Evolutionary conservation across 2,329 filamentous ascomycete genomes (phyloP).

Genomic region (Chaetomiaceae sp.): DNA sequence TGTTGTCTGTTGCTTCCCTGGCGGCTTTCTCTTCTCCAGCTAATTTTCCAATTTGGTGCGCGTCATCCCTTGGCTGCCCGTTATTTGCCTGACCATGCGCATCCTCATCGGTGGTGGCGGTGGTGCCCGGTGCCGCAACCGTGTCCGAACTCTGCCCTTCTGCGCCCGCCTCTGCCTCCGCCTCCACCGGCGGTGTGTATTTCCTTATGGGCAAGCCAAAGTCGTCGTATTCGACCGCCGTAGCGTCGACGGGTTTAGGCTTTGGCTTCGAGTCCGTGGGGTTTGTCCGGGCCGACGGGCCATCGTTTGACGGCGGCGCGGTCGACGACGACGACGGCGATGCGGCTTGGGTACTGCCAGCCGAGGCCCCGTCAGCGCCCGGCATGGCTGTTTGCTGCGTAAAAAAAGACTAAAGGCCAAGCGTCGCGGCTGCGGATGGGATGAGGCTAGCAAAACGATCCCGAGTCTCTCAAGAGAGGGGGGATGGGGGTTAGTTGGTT

Average conservation of each 20-base stretch:
- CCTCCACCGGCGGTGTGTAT: conserved; percentile 23
- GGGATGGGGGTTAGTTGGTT: not conserved
- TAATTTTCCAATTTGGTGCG: not conserved
- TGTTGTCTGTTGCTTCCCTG: conserved; percentile 8
- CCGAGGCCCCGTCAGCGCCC: conserved; percentile 19
- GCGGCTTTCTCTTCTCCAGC: no score
- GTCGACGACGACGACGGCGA: conserved; percentile 7
- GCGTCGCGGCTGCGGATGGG: not conserved
- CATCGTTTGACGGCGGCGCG: conserved; percentile 5
- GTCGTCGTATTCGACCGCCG: conserved; percentile 54
- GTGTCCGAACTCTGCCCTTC: no score
- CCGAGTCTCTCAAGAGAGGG: not conserved
- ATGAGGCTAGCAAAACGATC: not conserved
- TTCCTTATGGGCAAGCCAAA: conserved; percentile 64
- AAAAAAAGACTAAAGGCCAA: not conserved
- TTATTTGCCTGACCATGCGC: not conserved
- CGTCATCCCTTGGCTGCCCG: not conserved
- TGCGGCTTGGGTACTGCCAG: conserved; percentile 17
- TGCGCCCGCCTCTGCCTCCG: not conserved
- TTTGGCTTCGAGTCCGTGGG: conserved; percentile 1
- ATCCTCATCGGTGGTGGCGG: not conserved
- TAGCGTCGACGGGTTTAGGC: not conserved
- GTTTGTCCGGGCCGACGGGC: not conserved
- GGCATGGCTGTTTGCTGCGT: conserved; percentile 19
- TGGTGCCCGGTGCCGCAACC: not conserved